Evolutionary conservation across 1,284 basidiomycete genomes (phyloP), one percentile per base, ranked within the genome.

Genomic region (Cryptococcus sp.): DNA sequence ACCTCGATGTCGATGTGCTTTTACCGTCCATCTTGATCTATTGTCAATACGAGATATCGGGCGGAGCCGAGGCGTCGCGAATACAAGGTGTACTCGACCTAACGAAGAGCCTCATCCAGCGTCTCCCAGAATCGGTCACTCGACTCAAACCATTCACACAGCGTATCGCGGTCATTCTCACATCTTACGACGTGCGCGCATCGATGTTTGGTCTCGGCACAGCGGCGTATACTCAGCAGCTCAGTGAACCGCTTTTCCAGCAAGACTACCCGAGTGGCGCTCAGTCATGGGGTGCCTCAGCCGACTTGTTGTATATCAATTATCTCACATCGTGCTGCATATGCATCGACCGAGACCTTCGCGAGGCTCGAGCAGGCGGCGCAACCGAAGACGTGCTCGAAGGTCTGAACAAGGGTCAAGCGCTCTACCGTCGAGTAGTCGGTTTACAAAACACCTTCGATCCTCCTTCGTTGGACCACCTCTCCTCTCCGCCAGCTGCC

Each of bases 21-120:
- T 26, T 53, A n/a, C 17, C 38, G 1, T 25, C 51, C n/a, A 53
- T 53, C 19, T 23, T 45, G 20, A 45, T 53, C 17, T 44, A 53
- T 38, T 53, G 51, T 23, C 39, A 53, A 25, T 53, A 53, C 39
- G 51, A 53, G 22, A 53, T 53, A 15, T 23, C 26, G 17, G 29
- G 29, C 17, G 51, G 41, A 20, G 26, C 23, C 51, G 44, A 41
- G 23, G 40, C 40, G 13, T 37, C 25, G 10, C 22, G 39, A n/a
- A 45, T 53, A 23, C 51, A 53, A 26, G 41, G 44, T 13, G 23
- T 53, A 29, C 44, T 53, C 40, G 29, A 53, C 8, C 51, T 53
- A 10, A 43, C 51, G 7, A 41, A 29, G 15, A 45, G 25, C 11
- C 44, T 53, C 8, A 34, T 34, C 13, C 8, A 34, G 29, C 29